Percentiles rank a stretch among this genome's conserved stretches.
phyloP scores from a whole-genome alignment of 202 grass and related monocot genomes.

The Elaeis oleifera region DNA sequence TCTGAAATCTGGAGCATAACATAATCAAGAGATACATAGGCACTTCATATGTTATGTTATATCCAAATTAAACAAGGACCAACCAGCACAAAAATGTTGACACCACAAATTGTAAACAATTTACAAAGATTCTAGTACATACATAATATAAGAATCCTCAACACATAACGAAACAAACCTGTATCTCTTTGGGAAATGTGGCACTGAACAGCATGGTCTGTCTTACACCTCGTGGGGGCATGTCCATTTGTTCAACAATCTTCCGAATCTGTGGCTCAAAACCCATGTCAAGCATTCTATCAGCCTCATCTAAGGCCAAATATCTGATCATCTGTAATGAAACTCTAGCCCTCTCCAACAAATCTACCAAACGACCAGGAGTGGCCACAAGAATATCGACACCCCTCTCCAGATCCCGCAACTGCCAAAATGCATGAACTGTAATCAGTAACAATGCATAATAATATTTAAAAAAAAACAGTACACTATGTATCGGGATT shows the following conservation, averaged over 20 bases:
- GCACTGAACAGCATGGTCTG: slow-evolving; percentile 98
- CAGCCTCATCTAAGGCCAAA: slow-evolving; percentile 90
- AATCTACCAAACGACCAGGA: slow-evolving; percentile 90
- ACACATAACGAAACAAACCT: slow-evolving; percentile 33
- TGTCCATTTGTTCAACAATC: slow-evolving; percentile 96
- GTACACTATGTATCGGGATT: too few species aligned
- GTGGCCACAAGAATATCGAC: slow-evolving; percentile 98
- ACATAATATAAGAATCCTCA: background rate
- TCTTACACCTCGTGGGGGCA: slow-evolving; percentile 68
- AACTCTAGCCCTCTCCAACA: slow-evolving; percentile 89
- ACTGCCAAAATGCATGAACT: slow-evolving; percentile 30
- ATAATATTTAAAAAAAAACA: too few species aligned
- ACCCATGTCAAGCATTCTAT: slow-evolving; percentile 99
- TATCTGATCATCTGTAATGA: slow-evolving; percentile 81
- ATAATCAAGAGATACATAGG: too few species aligned
- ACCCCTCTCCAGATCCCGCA: slow-evolving; percentile 86
- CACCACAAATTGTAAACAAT: too few species aligned
- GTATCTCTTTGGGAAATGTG: slow-evolving; percentile 94
- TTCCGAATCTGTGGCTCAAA: slow-evolving; percentile 97
- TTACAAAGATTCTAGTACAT: too few species aligned
- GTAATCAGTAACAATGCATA: background rate
- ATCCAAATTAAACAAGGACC: too few species aligned
- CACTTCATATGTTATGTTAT: too few species aligned
- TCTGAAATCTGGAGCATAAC: too few species aligned
- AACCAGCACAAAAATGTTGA: too few species aligned